Base-by-base conservation (phyloP, 129 eudicot genomes). In the Centrapalus pauciflorus region DNA sequence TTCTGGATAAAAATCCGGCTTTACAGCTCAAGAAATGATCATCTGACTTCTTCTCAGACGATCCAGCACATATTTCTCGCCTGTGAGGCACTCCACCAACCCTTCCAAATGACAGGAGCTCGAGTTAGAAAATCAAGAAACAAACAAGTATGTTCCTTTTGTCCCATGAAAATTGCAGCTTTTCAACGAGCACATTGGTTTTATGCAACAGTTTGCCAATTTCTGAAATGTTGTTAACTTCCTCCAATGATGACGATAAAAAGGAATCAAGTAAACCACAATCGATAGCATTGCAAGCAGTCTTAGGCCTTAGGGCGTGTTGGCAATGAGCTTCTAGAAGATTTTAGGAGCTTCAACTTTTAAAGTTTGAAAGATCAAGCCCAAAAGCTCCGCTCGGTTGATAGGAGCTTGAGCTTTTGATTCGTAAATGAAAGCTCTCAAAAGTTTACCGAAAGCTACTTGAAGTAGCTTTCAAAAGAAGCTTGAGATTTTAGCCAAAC, bases 51-150 rank as follows among this genome's bases (percentile, higher is more conserved):
- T 67, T 55, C 63, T 71, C 33, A 87, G 76, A 25, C 81, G 76
- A 60, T 85, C 86, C 74, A 91, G 68, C 69, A 85, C 90, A 27
- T 26, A 21, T 56, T 74, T 81, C 71, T 87, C 78, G 12, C 97
- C 97, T 1, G 96, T 91, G 24, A 91, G 88, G 63, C 65, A 68
- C 66, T 85, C 90, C 69, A 86, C 97, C 72, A 91, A 74, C 49
- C 88, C 96, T 90, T 73, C 28, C 41, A 77, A 69, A 69, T 26
- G 12, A 71, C 35, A 20, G 27, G 61, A 40, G 52, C 12, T 28
- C 14, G 50, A 55, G 38, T 54, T 67, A 75, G 70, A 50, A 60
- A 50, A 12, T 25, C 56, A 79, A 45, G 55, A 73, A 72, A 51
- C 23, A 57, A 28, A 30, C 16, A 37, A 26, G 29, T 20, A 14